Evolutionary conservation across 2,329 filamentous ascomycete species (phyloP), one percentile per base, ranked within the genome.

Genomic region (Apiospora malaysiana): DNA sequence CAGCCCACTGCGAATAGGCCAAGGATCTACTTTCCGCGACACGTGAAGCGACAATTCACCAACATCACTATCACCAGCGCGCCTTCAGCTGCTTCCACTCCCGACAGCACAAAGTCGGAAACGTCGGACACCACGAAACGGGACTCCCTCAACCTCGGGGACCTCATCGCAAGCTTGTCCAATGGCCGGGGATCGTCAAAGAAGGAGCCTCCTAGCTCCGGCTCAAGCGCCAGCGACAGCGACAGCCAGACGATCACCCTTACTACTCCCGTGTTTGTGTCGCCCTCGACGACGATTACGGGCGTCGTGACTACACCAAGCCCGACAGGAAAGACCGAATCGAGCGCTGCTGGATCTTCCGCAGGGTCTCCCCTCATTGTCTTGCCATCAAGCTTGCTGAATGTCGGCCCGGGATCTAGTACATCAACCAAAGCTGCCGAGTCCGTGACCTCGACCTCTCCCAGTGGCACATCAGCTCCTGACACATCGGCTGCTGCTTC

Each of bases 11-110:
- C 82, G 67, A 78, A 82, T 46, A 76, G 80, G 75, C 83, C 83
- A 6, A 82, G 76, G 77, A 83, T 83, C 72, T 85, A 85, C 76
- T 85, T 82, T 71, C 83, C 83, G 3, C 77, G 81, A 66, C 79
- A 83, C 27, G 79, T 85, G 45, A 85, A 84, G 75, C 80, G 83
- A 69, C 78, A 80, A 70, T 77, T 81, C 63, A 78, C 76, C 14
- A 80, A 81, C 68, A 77, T 76, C 65, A 81, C 80, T 40, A 77
- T 77, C 71, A 77, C 78, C 66, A 77, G 76, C 69, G 72, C 75
- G 32, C 74, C 75, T 23, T 75, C 75, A 56, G 27, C 67, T 21
- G 37, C 46, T 43, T 56, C 67, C 18, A 72, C 73, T 23, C 74
- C 71, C 59, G 73, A 72, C 25, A 66, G 69, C 40, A 66, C 72